phyloP scores from a whole-genome alignment of 2,329 filamentous ascomycete species.

The Fusarium oligoseptatum region DNA sequence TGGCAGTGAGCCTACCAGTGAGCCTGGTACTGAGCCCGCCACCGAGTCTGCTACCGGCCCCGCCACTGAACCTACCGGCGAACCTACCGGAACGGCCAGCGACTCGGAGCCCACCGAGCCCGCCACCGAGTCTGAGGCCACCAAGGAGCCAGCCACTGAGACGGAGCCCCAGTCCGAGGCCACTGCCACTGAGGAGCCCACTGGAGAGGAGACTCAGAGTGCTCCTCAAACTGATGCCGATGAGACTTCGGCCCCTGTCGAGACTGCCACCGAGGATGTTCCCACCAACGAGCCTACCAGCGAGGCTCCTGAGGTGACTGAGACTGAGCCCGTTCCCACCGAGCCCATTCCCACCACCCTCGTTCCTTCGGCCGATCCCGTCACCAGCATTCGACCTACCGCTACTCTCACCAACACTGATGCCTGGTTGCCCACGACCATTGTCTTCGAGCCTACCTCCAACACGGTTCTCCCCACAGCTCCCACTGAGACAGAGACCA shows the following conservation, averaged over 20 bases:
- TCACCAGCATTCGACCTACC: constrained; percentile 59
- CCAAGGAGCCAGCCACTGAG: constrained; percentile 15
- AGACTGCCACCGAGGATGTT: constrained; percentile 11
- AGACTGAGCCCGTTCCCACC: constrained; percentile 11
- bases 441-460: constrained; percentile 66
- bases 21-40: constrained; percentile 17
- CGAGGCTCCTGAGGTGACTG: constrained; percentile 14
- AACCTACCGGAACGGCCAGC: constrained; percentile 16
- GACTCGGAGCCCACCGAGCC: constrained; percentile 10
- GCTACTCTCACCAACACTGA: constrained; percentile 59
- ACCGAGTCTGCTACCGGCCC: constrained; percentile 18
- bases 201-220: constrained; percentile 12
- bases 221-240: constrained; percentile 4
- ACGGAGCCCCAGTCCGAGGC: constrained; percentile 31
- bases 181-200: constrained; percentile 31
- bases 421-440: constrained; percentile 70
- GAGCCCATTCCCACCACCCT: constrained; percentile 35
- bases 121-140: constrained; percentile 17
- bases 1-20: constrained; percentile 10
- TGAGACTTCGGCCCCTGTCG: constrained; percentile 10
- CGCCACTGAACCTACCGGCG: background rate
- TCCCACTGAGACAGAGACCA: constrained; percentile 57
- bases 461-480: constrained; percentile 45
- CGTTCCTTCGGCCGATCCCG: constrained; percentile 36
- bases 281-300: constrained; percentile 30